A percentile compares a stretch with the other conserved stretches of the same genome.
These are phyloP conservation scores for Mollisia scopiformis DNA, from an alignment of 2,329 filamentous ascomycete genomes.

Conservation along the genomic window DNA sequence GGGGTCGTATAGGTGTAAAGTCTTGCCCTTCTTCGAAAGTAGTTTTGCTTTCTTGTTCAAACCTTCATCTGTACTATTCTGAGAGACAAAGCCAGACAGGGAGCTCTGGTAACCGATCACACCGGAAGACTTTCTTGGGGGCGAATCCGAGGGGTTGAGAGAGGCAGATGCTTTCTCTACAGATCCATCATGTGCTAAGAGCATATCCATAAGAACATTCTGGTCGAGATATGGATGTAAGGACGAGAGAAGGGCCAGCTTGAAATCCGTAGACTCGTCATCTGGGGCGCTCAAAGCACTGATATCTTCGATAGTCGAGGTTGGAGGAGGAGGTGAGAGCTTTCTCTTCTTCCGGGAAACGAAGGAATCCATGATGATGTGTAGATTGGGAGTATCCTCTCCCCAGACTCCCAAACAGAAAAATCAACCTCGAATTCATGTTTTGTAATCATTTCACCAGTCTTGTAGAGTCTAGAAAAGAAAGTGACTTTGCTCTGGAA, in stretches of 20 bases:
- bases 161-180: conserved; percentile 66
- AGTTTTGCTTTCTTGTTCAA: conserved; percentile 49
- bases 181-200: conserved; percentile 78
- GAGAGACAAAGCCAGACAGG: conserved; percentile 51
- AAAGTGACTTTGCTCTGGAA: neutral
- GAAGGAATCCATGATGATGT: conserved; percentile 57
- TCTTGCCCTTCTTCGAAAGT: conserved; percentile 76
- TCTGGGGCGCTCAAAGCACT: conserved; percentile 30
- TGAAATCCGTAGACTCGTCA: conserved; percentile 84
- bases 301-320: conserved; percentile 19
- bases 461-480: neutral
- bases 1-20: conserved; percentile 81
- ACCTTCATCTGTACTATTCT: conserved; percentile 12
- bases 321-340: conserved; percentile 27
- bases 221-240: conserved; percentile 68
- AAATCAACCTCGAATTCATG: neutral
- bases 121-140: conserved; percentile 22
- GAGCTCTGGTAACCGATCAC: conserved; percentile 63
- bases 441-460: neutral
- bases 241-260: conserved; percentile 82
- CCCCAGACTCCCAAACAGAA: neutral
- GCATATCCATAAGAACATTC: conserved; percentile 73
- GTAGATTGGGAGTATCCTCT: neutral
- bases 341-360: conserved; percentile 58
- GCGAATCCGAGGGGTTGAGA: conserved; percentile 43